Evolutionary conservation across 192 early-diverging fungal species (phyloP).

Genomic region (Gorgonomyces haynaldii): DNA sequence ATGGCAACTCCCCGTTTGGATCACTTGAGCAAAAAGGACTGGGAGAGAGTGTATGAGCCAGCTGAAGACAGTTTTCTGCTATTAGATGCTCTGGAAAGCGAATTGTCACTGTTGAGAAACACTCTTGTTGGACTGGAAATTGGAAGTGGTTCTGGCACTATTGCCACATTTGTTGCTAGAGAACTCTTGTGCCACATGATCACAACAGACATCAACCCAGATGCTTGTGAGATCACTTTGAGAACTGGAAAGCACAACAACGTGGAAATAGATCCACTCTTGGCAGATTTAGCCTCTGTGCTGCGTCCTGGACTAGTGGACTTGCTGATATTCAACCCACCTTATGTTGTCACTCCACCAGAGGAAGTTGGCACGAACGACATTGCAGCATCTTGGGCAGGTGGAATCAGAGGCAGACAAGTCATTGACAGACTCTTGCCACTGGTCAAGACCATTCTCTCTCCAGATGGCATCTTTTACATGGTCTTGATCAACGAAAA

Average conservation of each 20-base stretch:
- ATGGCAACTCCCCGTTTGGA: background rate
- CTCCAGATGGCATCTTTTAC: slow-evolving; percentile 66
- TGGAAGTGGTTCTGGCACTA: slow-evolving; percentile 80
- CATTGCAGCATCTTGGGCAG: slow-evolving; percentile 89
- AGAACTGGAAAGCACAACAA: background rate
- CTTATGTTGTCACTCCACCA: slow-evolving; percentile 79
- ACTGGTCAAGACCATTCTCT: slow-evolving; percentile 54
- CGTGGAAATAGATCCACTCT: slow-evolving; percentile 52
- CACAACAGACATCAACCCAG: slow-evolving; percentile 74
- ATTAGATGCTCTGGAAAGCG: slow-evolving; percentile 81
- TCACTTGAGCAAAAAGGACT: slow-evolving; percentile 25
- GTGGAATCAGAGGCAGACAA: slow-evolving; percentile 78
- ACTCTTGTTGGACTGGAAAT: slow-evolving; percentile 77
- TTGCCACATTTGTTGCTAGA: slow-evolving; percentile 67
- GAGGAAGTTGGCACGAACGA: slow-evolving; percentile 51
- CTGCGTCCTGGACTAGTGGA: slow-evolving; percentile 53
- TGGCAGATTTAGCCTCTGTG: slow-evolving; percentile 41
- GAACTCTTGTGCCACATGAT: slow-evolving; percentile 34
- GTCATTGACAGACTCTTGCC: slow-evolving; percentile 75
- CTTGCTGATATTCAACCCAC: slow-evolving; percentile 85
- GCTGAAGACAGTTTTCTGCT: slow-evolving; percentile 92
- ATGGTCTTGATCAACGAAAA: slow-evolving; percentile 80
- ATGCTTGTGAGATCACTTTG: slow-evolving; percentile 28
- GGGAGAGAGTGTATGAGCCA: slow-evolving; percentile 70
- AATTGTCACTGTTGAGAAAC: slow-evolving; percentile 36